phyloP scores from a whole-genome alignment of 2,329 filamentous ascomycete genomes.

The Mycogone perniciosa region DNA sequence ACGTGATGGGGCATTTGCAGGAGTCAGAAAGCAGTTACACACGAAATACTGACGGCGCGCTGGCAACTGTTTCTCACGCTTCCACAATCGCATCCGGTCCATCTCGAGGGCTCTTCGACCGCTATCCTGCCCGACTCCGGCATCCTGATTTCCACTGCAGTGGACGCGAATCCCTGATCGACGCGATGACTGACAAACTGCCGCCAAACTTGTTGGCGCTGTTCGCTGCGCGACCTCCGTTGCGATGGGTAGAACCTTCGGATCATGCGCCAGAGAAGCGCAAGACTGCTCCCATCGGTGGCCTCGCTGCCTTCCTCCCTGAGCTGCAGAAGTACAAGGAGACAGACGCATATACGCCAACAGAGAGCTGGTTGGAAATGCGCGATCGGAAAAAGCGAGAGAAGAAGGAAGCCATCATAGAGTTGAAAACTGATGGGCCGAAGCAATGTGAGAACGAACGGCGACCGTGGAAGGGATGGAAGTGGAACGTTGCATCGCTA shows the following conservation, averaged over 20 bases:
- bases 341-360: constrained; percentile 68
- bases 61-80: not conserved
- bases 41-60: constrained; percentile 10
- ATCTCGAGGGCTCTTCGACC: constrained; percentile 3
- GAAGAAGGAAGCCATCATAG: constrained; percentile 63
- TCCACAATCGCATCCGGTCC: not conserved
- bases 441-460: constrained; percentile 48
- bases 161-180: not conserved
- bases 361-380: constrained; percentile 87
- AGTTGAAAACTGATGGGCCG: constrained; percentile 56
- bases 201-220: constrained; percentile 87
- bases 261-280: constrained; percentile 81
- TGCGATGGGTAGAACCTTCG: constrained; percentile 79
- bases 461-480: not conserved
- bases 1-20: too few relatives aligned
- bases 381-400: constrained; percentile 79
- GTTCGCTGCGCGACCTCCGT: constrained; percentile 86
- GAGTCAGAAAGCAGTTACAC: too few relatives aligned
- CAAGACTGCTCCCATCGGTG: constrained; percentile 64
- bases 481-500: constrained; percentile 8
- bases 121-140: not conserved
- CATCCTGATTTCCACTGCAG: not conserved
- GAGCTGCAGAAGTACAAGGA: constrained; percentile 72
- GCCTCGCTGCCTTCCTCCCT: constrained; percentile 68
- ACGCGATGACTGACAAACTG: constrained; percentile 89